These are phyloP conservation scores for Acidomyces sp. DNA, from an alignment of 495 filamentous ascomycete species.

Conservation along the genomic window DNA sequence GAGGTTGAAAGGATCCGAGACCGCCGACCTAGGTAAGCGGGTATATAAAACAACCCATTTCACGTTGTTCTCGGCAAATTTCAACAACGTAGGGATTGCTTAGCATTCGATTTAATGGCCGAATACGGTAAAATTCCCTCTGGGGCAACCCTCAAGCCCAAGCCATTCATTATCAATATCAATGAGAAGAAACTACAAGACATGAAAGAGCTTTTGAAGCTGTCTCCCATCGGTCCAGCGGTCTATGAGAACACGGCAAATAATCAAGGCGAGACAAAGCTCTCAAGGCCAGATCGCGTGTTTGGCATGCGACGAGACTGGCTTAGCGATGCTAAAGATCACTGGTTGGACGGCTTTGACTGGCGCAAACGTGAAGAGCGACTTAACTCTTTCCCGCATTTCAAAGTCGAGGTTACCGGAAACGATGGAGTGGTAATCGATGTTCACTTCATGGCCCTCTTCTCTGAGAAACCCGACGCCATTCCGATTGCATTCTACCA, in stretches of 20 bases:
- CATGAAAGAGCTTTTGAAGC: slow-evolving; percentile 12
- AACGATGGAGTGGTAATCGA: slow-evolving; percentile 25
- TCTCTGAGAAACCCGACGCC: slow-evolving; percentile 46
- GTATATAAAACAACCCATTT: too few relatives aligned
- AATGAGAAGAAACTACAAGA: slow-evolving; percentile 14
- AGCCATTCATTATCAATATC: slow-evolving; percentile 16
- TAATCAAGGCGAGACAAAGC: slow-evolving; percentile 3
- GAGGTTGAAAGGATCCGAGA: too few relatives aligned
- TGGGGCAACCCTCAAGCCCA: slow-evolving; percentile 7
- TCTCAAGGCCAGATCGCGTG: slow-evolving; percentile 22
- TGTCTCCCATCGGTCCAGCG: slow-evolving; percentile 14
- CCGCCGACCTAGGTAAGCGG: too few relatives aligned
- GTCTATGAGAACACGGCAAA: slow-evolving; percentile 13
- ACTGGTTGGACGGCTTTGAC: slow-evolving; percentile 37
- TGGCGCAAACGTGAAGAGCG: slow-evolving; percentile 27
- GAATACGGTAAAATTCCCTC: slow-evolving; percentile 15
- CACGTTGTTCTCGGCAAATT: too few relatives aligned
- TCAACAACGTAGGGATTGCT: too few relatives aligned
- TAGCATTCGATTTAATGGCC: too few relatives aligned
- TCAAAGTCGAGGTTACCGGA: slow-evolving; percentile 36
- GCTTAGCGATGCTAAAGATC: slow-evolving; percentile 39
- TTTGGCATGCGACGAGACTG: slow-evolving; percentile 47
- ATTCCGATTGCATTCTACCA: slow-evolving; percentile 49
- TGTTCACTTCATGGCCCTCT: slow-evolving; percentile 53
- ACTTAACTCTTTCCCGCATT: slow-evolving; percentile 56